Conservation (phyloP, 768 basidiomycete species). For the Auriculariales sp. region DNA sequence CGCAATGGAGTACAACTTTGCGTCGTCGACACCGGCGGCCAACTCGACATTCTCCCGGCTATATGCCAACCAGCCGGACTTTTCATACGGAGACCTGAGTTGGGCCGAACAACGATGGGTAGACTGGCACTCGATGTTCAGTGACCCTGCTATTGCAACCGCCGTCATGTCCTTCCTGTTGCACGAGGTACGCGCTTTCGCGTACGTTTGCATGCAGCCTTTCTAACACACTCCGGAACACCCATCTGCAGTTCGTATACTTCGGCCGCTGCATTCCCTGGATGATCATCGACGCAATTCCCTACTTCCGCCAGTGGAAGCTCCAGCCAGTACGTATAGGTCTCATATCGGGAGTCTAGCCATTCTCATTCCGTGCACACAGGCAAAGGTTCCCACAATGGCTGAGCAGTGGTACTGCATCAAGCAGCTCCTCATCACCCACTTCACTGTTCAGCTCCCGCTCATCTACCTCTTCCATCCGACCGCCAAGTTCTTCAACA, state of each 20-base stretch:
- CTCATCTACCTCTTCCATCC: slow-evolving; percentile 88
- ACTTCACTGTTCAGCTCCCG: slow-evolving; percentile 91
- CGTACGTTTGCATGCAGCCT: not conserved
- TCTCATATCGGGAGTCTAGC: not conserved
- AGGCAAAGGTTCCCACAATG: slow-evolving; percentile 57
- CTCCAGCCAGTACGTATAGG: slow-evolving; percentile 50
- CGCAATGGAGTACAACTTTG: too few species aligned
- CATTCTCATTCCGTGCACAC: not conserved
- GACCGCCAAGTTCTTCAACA: slow-evolving; percentile 72
- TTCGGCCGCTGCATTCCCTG: slow-evolving; percentile 92
- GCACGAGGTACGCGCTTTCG: slow-evolving; percentile 64
- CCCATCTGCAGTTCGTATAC: slow-evolving; percentile 60
- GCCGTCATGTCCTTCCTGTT: slow-evolving; percentile 84
- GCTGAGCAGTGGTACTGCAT: slow-evolving; percentile 92
- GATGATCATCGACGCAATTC: slow-evolving; percentile 89
- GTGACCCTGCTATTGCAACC: slow-evolving; percentile 83
- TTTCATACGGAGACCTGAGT: slow-evolving; percentile 20
- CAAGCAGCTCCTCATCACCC: slow-evolving; percentile 83
- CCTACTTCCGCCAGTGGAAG: slow-evolving; percentile 91
- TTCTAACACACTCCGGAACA: not conserved
- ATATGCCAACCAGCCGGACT: too few species aligned
- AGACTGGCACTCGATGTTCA: slow-evolving; percentile 73
- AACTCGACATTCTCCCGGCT: too few species aligned
- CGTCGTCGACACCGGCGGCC: too few species aligned
- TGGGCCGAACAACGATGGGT: slow-evolving; percentile 75